A percentile compares a stretch with the other conserved stretches of the same genome.
Conservation (phyloP, 2,329 filamentous ascomycete genomes). For the Graphium sp. region DNA sequence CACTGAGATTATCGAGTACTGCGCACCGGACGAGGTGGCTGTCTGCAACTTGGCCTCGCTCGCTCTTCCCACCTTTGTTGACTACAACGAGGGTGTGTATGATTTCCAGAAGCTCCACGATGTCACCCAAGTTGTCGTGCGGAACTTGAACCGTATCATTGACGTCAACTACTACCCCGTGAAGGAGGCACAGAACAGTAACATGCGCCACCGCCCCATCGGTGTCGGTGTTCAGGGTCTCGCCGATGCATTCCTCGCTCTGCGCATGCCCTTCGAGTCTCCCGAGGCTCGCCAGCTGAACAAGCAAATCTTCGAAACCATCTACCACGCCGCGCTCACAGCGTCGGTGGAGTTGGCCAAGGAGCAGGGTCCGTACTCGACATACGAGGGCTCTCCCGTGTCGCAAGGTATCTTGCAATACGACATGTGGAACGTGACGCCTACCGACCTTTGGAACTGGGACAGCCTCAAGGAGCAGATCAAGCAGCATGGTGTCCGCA, state of each 20-base stretch:
- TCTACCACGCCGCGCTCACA: slow-evolving; percentile 90
- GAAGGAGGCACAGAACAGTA: slow-evolving; percentile 81
- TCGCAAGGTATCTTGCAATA: slow-evolving; percentile 95
- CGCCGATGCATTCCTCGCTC: slow-evolving; percentile 91
- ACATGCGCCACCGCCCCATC: slow-evolving; percentile 91
- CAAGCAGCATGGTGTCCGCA: slow-evolving; percentile 82
- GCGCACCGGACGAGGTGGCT: slow-evolving; percentile 89
- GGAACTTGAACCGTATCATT: slow-evolving; percentile 96
- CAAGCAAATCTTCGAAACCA: slow-evolving; percentile 98
- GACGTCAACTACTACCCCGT: slow-evolving; percentile 99
- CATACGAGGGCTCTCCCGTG: slow-evolving; percentile 84
- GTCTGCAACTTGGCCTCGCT: slow-evolving; percentile 96
- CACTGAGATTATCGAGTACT: slow-evolving; percentile 98
- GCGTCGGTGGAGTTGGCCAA: slow-evolving; percentile 77
- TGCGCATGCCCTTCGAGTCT: slow-evolving; percentile 94
- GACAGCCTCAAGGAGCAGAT: slow-evolving; percentile 74
- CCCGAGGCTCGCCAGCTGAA: slow-evolving; percentile 87
- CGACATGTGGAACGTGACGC: slow-evolving; percentile 95
- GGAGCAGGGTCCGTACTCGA: slow-evolving; percentile 68
- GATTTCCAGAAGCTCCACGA: slow-evolving; percentile 97
- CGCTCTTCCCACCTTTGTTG: slow-evolving; percentile 78
- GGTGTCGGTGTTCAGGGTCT: slow-evolving; percentile 95
- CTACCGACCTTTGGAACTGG: slow-evolving; percentile 96
- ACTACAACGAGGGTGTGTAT: slow-evolving; percentile 69
- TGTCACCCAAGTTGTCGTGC: slow-evolving; percentile 79